Evolutionary conservation across 2,329 filamentous ascomycete species (phyloP), one percentile per base, ranked within the genome.

Genomic region (Metarhizium humberi): DNA sequence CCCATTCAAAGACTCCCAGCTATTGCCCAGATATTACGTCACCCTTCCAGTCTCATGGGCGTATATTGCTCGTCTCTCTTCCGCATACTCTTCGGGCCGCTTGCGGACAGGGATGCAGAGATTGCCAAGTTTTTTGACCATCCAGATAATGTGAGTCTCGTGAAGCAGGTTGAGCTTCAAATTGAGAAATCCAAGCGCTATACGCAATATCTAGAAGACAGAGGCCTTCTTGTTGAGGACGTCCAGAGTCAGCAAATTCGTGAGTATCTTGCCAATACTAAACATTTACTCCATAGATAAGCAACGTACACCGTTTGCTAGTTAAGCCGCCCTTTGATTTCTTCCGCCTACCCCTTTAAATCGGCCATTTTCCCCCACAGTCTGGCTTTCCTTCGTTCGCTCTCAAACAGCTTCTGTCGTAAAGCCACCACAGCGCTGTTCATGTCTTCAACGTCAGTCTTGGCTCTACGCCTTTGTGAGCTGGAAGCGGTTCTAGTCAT

Each of bases 111-210:
- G 11, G 36, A 50, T 32, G 30, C 6, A 20, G 46, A 11, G 14
- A 36, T 54, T 29, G 3, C 4, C 13, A 16, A 18, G 2, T 50
- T 54, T 20, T 50, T 54, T 20, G 20, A 50, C 3, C 32, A 34
- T 13, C 3, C 7, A 6, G 36, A 29, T 0, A 32, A 54, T 43
- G 6, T 16, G 52, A 49, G 6, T 13, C 43, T 54, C 25, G 34
- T 20, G 32, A 34, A 50, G 20, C 45, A 58, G 48, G 54, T 56
- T 30, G 34, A 54, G 18, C 16, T 34, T 53, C 51, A 52, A 34
- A 30, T 57, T 43, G 32, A 60, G 25, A 38, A 56, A n/a, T 60
- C 58, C n/a, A 20, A 25, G n/a, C 34, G 51, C 4, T 58, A 60
- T 47, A 60, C 58, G 43, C 29, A 57, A 29, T 56, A 57, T 54